A percentile compares a stretch with the other conserved stretches of the same genome.
phyloP scores from a whole-genome alignment of 305 asterid genomes.

The Solanum aculeatissimum region DNA sequence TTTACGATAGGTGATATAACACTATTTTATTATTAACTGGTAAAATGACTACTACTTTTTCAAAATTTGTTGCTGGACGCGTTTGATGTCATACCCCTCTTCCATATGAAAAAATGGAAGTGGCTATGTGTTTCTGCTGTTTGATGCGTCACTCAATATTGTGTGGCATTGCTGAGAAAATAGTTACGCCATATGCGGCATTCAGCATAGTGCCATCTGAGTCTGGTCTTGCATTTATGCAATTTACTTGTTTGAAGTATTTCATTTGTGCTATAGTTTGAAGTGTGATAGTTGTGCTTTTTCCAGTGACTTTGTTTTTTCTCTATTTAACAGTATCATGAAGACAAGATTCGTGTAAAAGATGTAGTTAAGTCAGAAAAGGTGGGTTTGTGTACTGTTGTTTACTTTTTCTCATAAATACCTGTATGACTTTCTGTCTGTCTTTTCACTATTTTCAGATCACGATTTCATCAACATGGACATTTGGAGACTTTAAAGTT shows the following conservation, averaged over 20 bases:
- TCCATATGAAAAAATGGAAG: not conserved
- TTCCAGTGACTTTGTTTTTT: constrained; percentile 1
- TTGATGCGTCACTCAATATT: not conserved
- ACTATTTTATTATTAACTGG: not conserved
- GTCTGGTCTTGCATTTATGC: not conserved
- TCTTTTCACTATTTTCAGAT: constrained; percentile 30
- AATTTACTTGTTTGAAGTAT: not conserved
- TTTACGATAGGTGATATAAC: not conserved
- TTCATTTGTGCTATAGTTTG: not conserved
- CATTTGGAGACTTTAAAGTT: constrained; percentile 62
- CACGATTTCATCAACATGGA: constrained; percentile 50
- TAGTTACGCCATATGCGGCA: not conserved
- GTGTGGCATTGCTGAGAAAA: not conserved
- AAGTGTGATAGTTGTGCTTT: not conserved
- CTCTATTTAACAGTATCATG: constrained; percentile 56
- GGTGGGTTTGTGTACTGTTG: constrained; percentile 19
- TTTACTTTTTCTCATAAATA: not conserved
- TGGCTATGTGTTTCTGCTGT: not conserved
- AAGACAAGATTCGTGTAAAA: constrained; percentile 61
- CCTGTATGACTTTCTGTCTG: constrained; percentile 5
- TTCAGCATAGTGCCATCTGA: not conserved
- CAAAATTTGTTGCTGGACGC: not conserved
- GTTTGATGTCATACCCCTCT: not conserved
- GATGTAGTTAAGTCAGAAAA: constrained; percentile 68
- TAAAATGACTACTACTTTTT: not conserved